phyloP scores from a whole-genome alignment of 2,329 filamentous ascomycete genomes.

The Fusarium papillatum region DNA sequence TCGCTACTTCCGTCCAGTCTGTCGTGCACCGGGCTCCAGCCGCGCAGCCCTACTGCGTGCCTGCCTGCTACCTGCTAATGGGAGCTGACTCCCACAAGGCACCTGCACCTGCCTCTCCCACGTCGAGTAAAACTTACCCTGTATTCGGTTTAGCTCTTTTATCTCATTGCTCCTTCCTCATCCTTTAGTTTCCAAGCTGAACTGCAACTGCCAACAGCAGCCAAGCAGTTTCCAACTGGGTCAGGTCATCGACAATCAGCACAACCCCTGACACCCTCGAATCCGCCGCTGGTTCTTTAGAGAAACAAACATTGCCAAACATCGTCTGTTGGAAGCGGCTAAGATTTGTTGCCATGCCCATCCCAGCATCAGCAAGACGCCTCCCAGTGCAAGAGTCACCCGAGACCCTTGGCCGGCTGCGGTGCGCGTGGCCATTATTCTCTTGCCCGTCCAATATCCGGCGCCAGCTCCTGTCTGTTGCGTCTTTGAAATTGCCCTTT shows the following conservation, averaged over 20 bases:
- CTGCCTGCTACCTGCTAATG: too few relatives aligned
- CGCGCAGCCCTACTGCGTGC: neutral
- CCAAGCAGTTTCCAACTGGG: conserved; percentile 2
- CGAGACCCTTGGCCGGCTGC: conserved; percentile 18
- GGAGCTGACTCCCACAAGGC: neutral
- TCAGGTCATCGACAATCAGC: conserved; percentile 18
- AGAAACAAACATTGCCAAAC: conserved; percentile 12
- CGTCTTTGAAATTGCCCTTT: conserved; percentile 17
- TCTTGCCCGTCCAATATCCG: conserved; percentile 38
- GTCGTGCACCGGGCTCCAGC: neutral
- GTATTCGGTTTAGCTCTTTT: conserved; percentile 12
- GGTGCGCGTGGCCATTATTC: conserved; percentile 22
- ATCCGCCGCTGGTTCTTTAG: conserved; percentile 18
- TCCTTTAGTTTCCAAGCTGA: conserved; percentile 22
- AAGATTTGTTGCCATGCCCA: conserved; percentile 2
- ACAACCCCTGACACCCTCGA: conserved; percentile 21
- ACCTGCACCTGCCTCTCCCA: neutral
- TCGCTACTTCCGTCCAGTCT: conserved; percentile 9
- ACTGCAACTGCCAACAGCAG: neutral
- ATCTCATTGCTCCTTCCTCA: conserved; percentile 17
- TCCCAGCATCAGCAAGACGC: conserved; percentile 7
- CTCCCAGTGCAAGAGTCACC: conserved; percentile 20
- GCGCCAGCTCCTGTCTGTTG: conserved; percentile 5
- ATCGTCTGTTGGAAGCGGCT: neutral
- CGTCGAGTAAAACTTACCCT: neutral